A percentile compares a stretch with the other conserved stretches of the same genome.
These are phyloP conservation scores for Reticulascus tulasneorum DNA, from an alignment of 2,329 filamentous ascomycete species.

Conservation along the genomic window DNA sequence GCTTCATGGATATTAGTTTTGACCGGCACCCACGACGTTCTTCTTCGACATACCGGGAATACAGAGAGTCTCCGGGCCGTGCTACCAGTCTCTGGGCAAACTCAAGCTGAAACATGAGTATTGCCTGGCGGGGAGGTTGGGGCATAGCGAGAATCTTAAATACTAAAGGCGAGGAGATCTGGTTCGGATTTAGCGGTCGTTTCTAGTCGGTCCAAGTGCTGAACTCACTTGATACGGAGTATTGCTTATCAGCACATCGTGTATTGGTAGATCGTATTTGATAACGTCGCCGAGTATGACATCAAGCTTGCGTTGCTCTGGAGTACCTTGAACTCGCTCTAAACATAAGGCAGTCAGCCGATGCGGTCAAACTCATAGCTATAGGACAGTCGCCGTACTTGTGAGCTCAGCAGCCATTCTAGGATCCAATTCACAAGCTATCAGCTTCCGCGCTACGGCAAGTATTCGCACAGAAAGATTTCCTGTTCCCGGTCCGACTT, in stretches of 20 bases:
- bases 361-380: too few relatives aligned
- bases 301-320: slow-evolving; percentile 78
- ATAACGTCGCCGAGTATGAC: slow-evolving; percentile 81
- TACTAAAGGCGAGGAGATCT: slow-evolving; percentile 87
- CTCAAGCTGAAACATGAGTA: slow-evolving; percentile 97
- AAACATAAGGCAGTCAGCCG: slow-evolving; percentile 66
- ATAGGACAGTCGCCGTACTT: slow-evolving; percentile 31
- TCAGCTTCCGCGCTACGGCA: slow-evolving; percentile 75
- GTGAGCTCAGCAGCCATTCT: slow-evolving; percentile 95
- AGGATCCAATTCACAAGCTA: slow-evolving; percentile 89
- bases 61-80: slow-evolving; percentile 46
- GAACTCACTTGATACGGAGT: slow-evolving; percentile 56
- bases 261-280: slow-evolving; percentile 7
- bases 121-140: slow-evolving; percentile 75
- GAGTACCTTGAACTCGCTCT: slow-evolving; percentile 83
- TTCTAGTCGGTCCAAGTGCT: background rate
- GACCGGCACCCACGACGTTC: too few relatives aligned
- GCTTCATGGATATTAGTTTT: too few relatives aligned
- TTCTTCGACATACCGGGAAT: slow-evolving; percentile 55
- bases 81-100: slow-evolving; percentile 89
- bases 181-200: slow-evolving; percentile 4
- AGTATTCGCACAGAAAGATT: slow-evolving; percentile 88
- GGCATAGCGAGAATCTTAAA: slow-evolving; percentile 83
- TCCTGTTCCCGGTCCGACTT: slow-evolving; percentile 87
- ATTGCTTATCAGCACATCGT: slow-evolving; percentile 74